These are phyloP conservation scores for Clavispora santaluciae DNA, from an alignment of 805 yeast genomes.

Conservation along the genomic window DNA sequence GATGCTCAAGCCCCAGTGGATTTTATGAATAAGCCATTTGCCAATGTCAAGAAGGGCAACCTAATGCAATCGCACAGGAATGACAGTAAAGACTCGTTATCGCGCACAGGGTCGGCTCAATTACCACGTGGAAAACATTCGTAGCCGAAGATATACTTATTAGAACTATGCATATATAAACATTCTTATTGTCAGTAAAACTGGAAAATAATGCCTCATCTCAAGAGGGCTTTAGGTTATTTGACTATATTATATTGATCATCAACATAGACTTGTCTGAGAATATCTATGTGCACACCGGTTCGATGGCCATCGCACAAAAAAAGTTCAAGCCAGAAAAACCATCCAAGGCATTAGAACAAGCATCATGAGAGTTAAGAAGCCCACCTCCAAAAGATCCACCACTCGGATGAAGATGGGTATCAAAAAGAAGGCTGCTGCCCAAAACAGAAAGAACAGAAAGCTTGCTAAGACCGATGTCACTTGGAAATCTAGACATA, in stretches of 20 bases:
- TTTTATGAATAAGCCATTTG: conserved; percentile 36
- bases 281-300: conserved; percentile 1
- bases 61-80: conserved; percentile 5
- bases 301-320: conserved; percentile 13
- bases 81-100: conserved; percentile 12
- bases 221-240: too few species aligned
- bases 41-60: conserved; percentile 6
- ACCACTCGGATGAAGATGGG: conserved; percentile 95
- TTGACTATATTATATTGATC: too few species aligned
- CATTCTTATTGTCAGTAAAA: too few species aligned
- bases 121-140: background rate
- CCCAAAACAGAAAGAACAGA: conserved; percentile 80
- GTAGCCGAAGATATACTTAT: background rate
- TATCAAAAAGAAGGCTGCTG: conserved; percentile 90
- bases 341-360: background rate
- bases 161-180: background rate
- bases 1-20: conserved; percentile 14
- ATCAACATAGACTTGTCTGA: background rate
- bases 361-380: conserved; percentile 41
- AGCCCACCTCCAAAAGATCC: conserved; percentile 79
- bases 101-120: too few species aligned
- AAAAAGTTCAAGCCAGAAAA: conserved; percentile 2
- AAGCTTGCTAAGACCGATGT: conserved; percentile 82
- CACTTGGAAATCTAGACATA: conserved; percentile 84
- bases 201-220: too few species aligned